Conservation (phyloP, 1,139 yeast species). For the Yamadazyma blattariae region DNA sequence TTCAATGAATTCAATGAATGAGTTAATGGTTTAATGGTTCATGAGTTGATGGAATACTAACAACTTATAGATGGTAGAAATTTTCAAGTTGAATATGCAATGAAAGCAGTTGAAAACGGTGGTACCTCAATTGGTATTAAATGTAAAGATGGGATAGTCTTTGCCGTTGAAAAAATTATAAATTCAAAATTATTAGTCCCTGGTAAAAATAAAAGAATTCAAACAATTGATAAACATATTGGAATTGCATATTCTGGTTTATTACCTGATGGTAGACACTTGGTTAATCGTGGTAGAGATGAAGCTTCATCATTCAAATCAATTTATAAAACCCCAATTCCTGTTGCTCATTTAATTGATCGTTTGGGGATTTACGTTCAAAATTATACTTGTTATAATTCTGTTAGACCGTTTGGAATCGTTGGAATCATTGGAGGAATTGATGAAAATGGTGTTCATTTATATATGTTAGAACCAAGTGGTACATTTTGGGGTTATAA, state of each 20-base stretch:
- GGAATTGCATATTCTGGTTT: slow-evolving; percentile 95
- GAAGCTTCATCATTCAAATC: slow-evolving; percentile 83
- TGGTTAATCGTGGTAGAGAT: slow-evolving; percentile 89
- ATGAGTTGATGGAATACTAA: no score
- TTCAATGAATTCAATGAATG: no score
- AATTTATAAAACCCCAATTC: slow-evolving; percentile 71
- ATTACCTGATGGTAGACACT: slow-evolving; percentile 94
- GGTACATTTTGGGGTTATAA: slow-evolving; percentile 97
- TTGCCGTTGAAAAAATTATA: slow-evolving; percentile 94
- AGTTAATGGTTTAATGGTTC: no score
- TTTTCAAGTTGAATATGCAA: slow-evolving; percentile 97
- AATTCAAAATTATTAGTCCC: slow-evolving; percentile 87
- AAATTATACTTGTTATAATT: slow-evolving; percentile 92
- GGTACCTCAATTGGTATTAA: slow-evolving; percentile 93
- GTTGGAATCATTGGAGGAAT: slow-evolving; percentile 92
- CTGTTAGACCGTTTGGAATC: slow-evolving; percentile 97
- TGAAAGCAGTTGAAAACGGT: slow-evolving; percentile 96
- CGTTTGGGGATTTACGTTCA: slow-evolving; percentile 91
- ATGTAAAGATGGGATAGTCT: slow-evolving; percentile 87
- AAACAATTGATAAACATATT: slow-evolving; percentile 87
- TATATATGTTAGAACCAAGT: slow-evolving; percentile 96
- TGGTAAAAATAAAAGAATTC: slow-evolving; percentile 84
- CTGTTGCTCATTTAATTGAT: slow-evolving; percentile 80
- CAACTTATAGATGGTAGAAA: slow-evolving; percentile 77
- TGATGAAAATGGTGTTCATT: slow-evolving; percentile 83